These are phyloP conservation scores for Neoboletus subvelutipes DNA, from an alignment of 768 basidiomycete genomes.

Conservation along the genomic window DNA sequence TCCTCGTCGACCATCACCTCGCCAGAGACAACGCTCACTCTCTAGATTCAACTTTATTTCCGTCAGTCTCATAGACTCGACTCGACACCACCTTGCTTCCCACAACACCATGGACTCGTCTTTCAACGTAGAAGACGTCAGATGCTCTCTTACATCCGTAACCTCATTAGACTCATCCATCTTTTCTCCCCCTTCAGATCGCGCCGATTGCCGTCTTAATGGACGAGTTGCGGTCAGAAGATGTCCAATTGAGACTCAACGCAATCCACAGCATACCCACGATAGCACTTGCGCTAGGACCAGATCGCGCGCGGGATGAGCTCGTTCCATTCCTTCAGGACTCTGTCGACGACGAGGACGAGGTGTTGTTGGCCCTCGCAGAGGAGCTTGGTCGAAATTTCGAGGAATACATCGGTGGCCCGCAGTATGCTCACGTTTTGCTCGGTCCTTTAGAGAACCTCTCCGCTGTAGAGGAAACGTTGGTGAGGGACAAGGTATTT, in stretches of 20 bases:
- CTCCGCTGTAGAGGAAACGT: conserved; percentile 94
- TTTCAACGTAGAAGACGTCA: conserved; percentile 67
- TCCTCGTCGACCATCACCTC: not conserved
- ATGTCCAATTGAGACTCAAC: conserved; percentile 93
- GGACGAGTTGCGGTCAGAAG: conserved; percentile 97
- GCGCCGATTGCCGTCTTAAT: conserved; percentile 95
- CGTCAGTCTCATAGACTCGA: not conserved
- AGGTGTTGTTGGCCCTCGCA: conserved; percentile 91
- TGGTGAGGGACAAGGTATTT: conserved; percentile 93
- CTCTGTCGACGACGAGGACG: conserved; percentile 99
- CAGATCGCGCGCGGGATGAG: conserved; percentile 93
- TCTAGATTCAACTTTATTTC: not conserved
- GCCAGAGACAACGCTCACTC: not conserved
- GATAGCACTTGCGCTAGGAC: conserved; percentile 94
- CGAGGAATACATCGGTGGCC: conserved; percentile 92
- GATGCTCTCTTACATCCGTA: conserved; percentile 25
- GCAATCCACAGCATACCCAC: conserved; percentile 98
- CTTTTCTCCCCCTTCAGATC: conserved; percentile 49
- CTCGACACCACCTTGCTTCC: not conserved
- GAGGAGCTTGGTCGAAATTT: conserved; percentile 93
- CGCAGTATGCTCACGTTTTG: conserved; percentile 80
- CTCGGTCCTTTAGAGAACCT: conserved; percentile 93
- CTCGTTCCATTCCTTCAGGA: conserved; percentile 97
- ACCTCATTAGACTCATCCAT: conserved; percentile 15
- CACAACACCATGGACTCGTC: conserved; percentile 58